Base-by-base conservation (phyloP, 2,329 filamentous ascomycete genomes). In the Pseudodiploospora longispora region DNA sequence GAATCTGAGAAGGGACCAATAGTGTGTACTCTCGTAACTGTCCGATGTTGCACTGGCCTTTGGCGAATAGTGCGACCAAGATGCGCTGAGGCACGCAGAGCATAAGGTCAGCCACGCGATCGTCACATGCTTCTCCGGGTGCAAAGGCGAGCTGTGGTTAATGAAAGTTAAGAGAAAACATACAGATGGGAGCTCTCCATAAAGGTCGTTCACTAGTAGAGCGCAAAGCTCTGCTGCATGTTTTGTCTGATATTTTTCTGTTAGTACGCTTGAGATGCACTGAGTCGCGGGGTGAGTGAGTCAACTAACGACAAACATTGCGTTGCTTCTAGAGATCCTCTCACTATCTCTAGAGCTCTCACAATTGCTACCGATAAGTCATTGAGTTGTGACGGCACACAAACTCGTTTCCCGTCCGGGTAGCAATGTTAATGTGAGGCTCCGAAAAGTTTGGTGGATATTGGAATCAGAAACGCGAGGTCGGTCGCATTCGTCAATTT, bases 131-230 rank as follows among this genome's bases (percentile, higher is more conserved):
- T 19, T 19, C 19, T 19, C 19, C 19, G 19, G 19, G 19, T 19
- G 19, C 19, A 19, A 19, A 19, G 3, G 19, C 19, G 19, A 19
- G 19, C 19, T 19, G 19, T 19, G 19, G 19, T 19, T 19, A 19
- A 45, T 30, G 27, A 43, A 40, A 43, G 38, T 32, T 36, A 32
- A 41, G 38, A 31, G 38, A 30, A 40, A 51, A 54, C 50, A 47
- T 85, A 96, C 91, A 62, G 88, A 87, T 50, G 89, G 88, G 47
- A 97, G 80, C 69, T 95, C 87, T 60, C 93, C 93, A 65, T 93
- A 91, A 47, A 87, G 76, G 62, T 96, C 89, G 61, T 89, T 82
- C 51, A 97, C 83, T 51, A 96, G 77, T 62, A 95, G 81, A 70
- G 83, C 79, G 72, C 88, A 95, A 60, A 97, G 86, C 78, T 96